These are phyloP conservation scores for Pelagomonas calceolata DNA, from an alignment of 108 stramenopile species.

Conservation along the genomic window DNA sequence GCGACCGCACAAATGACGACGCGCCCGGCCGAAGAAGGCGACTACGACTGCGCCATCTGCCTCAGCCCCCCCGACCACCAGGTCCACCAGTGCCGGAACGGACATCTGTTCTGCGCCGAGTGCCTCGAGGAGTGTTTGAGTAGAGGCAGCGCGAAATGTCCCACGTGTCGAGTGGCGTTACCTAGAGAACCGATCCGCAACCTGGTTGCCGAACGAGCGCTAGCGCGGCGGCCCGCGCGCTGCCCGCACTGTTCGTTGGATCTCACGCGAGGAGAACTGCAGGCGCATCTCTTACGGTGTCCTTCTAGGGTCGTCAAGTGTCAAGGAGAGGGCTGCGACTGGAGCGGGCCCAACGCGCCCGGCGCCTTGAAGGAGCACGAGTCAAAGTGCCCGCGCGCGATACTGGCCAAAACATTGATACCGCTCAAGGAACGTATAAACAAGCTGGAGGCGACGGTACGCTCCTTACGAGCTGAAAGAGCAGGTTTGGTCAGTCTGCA, in stretches of 20 bases:
- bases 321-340: background rate
- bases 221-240: background rate
- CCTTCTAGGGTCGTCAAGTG: background rate
- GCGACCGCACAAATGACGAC: too few relatives aligned
- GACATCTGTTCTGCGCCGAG: background rate
- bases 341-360: background rate
- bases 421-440: background rate
- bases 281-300: background rate
- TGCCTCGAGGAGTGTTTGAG: background rate
- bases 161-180: background rate
- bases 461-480: background rate
- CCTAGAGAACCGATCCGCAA: background rate
- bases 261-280: background rate
- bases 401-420: background rate
- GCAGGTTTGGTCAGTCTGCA: background rate
- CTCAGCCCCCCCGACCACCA: background rate
- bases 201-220: background rate
- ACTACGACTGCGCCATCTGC: background rate
- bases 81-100: background rate
- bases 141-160: background rate
- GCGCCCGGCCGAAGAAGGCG: background rate
- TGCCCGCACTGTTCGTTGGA: background rate
- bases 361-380: background rate
- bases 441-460: background rate
- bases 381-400: background rate